Base-by-base conservation (phyloP, 257 asterid genomes). In the Catharanthus roseus region DNA sequence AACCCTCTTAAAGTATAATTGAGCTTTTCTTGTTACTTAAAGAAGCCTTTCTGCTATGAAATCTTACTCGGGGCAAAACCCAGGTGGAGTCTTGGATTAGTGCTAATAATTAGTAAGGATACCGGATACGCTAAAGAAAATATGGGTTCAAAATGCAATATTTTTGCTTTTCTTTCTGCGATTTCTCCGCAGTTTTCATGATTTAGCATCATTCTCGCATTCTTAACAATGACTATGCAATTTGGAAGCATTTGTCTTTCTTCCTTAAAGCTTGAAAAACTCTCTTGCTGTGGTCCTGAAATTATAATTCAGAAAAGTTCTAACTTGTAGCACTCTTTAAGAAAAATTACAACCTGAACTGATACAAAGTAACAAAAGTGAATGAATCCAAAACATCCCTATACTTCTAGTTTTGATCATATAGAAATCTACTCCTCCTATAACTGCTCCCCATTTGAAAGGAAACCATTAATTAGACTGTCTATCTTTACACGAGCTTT, bases 271-370 rank as follows among this genome's bases (percentile, higher is more conserved):
- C 31, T 7, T 50, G n/a, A 16, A 49, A 8, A 8, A 19, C n/a
- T 65, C 51, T 54, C 12, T 26, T 55, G 41, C 39, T 13, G 51
- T 53, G 73, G 73, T 69, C 73, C 73, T 54, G 50, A 23, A 50
- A 69, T 54, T 55, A 3, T 39, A 15, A 11, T 62, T 34, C 3
- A 62, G 18, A 21, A 47, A 41, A 10, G 3, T 42, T 28, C 23
- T 7, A 39, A 56, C 68, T 16, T 56, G 10, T 47, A 41, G 42
- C 67, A 56, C 57, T 26, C 67, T 39, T 56, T 56, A 54, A 24
- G 65, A 24, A 23, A 69, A 54, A 36, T 7, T 36, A 45, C 51
- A 69, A 38, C 64, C 31, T 12, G 31, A 50, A 45, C 8, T 29
- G 31, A 51, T 33, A 33, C 21, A 6, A 16, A 54, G 15, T 45